A percentile compares a stretch with the other conserved stretches of the same genome.
These are phyloP conservation scores for Globisporangium apiculatum DNA, from an alignment of 352 stramenopile genomes.

Conservation along the genomic window DNA sequence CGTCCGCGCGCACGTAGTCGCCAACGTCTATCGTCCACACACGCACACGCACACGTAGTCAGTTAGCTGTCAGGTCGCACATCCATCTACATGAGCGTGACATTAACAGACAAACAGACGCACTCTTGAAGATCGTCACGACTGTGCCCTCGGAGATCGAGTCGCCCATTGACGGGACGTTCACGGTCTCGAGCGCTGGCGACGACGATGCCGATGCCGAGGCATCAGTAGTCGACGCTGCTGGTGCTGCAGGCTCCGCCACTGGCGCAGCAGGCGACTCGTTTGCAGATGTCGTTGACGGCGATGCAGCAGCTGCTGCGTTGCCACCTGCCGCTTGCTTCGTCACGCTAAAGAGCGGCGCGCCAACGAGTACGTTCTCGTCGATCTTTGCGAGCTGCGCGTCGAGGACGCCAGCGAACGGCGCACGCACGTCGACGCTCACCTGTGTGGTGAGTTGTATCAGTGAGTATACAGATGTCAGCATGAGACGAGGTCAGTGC, in stretches of 20 bases:
- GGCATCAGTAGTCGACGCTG: slow-evolving; percentile 11
- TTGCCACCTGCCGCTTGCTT: slow-evolving; percentile 28
- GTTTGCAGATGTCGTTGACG: slow-evolving; percentile 7
- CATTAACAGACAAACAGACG: slow-evolving; percentile 3
- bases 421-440: slow-evolving; percentile 88
- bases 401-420: slow-evolving; percentile 87
- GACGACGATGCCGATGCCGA: slow-evolving; percentile 16
- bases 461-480: too few species aligned
- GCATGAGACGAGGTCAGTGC: background rate
- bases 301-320: slow-evolving; percentile 7
- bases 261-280: slow-evolving; percentile 14
- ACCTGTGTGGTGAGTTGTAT: slow-evolving; percentile 35
- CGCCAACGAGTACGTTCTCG: slow-evolving; percentile 95
- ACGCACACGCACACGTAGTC: background rate
- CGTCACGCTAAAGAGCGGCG: slow-evolving; percentile 79
- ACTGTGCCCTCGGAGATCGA: slow-evolving; percentile 98
- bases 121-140: slow-evolving; percentile 85
- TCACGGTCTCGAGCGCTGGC: slow-evolving; percentile 63
- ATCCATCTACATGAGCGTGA: too few species aligned
- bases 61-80: background rate
- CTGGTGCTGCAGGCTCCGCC: background rate
- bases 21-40: slow-evolving; percentile 64
- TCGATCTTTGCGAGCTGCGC: slow-evolving; percentile 91
- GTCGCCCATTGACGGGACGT: slow-evolving; percentile 89
- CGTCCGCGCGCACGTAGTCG: slow-evolving; percentile 93